Evolutionary conservation across 2,329 filamentous ascomycete genomes (phyloP).

Genomic region (Colletotrichum viniferum): DNA sequence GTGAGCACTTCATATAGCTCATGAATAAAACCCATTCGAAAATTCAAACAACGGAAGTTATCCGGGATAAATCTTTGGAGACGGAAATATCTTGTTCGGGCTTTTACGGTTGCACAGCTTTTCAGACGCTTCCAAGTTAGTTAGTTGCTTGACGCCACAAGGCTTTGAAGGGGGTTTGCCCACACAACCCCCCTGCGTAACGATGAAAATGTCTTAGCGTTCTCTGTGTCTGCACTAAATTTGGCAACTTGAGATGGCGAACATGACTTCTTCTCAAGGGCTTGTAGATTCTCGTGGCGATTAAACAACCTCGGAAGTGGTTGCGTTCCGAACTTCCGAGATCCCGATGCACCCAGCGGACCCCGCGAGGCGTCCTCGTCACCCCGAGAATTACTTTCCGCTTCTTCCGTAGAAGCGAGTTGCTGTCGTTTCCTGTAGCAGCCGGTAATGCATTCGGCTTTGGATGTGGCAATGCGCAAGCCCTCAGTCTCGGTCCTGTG

Average conservation of each 20-base stretch:
- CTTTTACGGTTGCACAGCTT: not conserved
- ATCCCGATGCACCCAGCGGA: not conserved
- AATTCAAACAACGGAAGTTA: not conserved
- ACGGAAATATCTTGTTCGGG: too few relatives aligned
- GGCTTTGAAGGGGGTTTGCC: not conserved
- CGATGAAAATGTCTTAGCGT: not conserved
- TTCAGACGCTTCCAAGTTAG: not conserved
- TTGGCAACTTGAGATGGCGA: not conserved
- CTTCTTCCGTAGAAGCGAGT: not conserved
- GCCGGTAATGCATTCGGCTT: not conserved
- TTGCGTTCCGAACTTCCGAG: conserved; percentile 1
- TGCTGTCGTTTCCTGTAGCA: fast-evolving
- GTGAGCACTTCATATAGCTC: not conserved
- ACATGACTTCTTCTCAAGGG: not conserved
- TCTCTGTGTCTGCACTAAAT: not conserved
- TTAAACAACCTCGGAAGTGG: not conserved
- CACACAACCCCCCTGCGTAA: not conserved
- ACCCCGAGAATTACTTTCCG: not conserved
- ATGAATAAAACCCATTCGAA: not conserved
- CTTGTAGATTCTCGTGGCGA: not conserved
- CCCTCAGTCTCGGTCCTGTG: not conserved
- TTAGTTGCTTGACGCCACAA: not conserved
- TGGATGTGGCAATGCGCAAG: not conserved
- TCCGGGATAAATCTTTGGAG: fast-evolving
- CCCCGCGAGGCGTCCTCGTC: not conserved